Evolutionary conservation across 2,329 filamentous ascomycete species (phyloP), one percentile per base, ranked within the genome.

Genomic region (Fusarium newnesense): DNA sequence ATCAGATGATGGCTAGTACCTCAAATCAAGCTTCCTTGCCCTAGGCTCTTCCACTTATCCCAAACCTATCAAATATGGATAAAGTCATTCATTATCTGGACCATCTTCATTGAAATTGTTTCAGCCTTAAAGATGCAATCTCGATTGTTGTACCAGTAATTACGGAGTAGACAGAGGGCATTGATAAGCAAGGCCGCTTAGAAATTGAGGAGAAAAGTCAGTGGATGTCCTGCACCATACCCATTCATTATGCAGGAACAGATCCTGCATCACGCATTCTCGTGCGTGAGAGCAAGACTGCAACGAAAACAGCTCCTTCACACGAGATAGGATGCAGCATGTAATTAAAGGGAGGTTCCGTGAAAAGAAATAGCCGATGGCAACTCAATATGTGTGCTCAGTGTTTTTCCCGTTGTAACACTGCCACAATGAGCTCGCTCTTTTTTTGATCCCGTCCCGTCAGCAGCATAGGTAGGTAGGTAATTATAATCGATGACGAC

Each of bases 401-500:
- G 47, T 42, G 34, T 40, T 40, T 40, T 32, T 59, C 18, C 34
- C 28, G 34, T 16, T 24, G 32, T 37, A 26, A 47, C 52, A 59
- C 34, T 59, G 40, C 52, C n/a, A 39, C 60, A 59, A 39, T 26
- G 52, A 56, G 49, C 26, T 34, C 34, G 28, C 11, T 40, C 60
- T 47, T 12, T 39, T 46, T 26, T 40, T 40, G 10, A 59, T 56
- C 40, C 24, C 42, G 24, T 43, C 49, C 18, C 26, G 24, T 43
- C 44, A 67, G 44, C 42, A 64, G 60, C 34, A 61, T 57, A 24
- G 24, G 24, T 24, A 24, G 24, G 24, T 24, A 24, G 24, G 24
- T 24, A 56, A 69, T 63, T 65, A 60, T 52, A 62, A 57, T 72
- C 64, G 49, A 74, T 74, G 72, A 74, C 72, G 72, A 74, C 60